Evolutionary conservation across 768 basidiomycete genomes (phyloP), one percentile per base, ranked within the genome.

Genomic region (Lentinula edodes): DNA sequence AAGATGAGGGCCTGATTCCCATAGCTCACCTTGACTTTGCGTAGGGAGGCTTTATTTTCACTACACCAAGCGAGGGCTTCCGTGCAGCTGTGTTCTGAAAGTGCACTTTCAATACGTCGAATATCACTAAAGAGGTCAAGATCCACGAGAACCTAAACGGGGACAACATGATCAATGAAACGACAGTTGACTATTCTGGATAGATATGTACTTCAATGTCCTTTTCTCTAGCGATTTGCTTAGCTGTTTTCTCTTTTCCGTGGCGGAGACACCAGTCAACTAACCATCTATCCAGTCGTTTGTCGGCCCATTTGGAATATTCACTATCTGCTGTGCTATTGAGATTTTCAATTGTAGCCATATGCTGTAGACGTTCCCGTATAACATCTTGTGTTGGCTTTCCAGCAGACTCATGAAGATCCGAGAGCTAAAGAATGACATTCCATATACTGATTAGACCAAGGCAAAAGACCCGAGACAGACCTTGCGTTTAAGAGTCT

Each of bases 51-150:
- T 71, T 95, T 90, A 74, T 99, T 98, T 80, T 99, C 97, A 64
- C 86, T 94, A 67, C 95, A 98, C 96, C 96, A 99, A 18, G 85
- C 81, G 51, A 99, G 78, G 13, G 96, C 96, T 73, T 97, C 94
- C 6, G 88, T 80, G 65, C 94, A 95, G 64, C 88, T 90, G 63
- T 90, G 86, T 34, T 76, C 76, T 6, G 78, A 72, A 43, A 99
- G 80, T 0, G 93, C 94, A 8, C 80, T 77, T 73, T 97, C 94
- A 66, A 98, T 95, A 61, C 89, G 83, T 39, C 81, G 83, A 55
- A 98, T 91, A 63, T 97, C 94, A 64, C 85, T 86, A 73, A 97
- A 98, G 18, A 98, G 79, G 58, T 95, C 91, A 48, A 95, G 87
- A 70, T 98, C 95, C 35, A 95, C 93, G 3, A 96, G 80, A 42